phyloP scores from a whole-genome alignment of 805 yeast genomes.

The Nakazawaea peltata region DNA sequence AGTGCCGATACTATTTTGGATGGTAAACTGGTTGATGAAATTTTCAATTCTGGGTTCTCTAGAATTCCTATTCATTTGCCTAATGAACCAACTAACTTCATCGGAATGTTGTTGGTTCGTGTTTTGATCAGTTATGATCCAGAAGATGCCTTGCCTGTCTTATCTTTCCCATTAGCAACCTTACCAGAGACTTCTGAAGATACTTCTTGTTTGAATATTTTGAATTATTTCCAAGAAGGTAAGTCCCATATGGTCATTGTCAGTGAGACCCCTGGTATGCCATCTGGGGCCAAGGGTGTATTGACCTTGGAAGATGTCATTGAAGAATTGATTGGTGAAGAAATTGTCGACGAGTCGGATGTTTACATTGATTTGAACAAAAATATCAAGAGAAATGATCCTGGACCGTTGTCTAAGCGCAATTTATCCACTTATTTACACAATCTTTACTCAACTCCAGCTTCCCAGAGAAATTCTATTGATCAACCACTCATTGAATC shows the following conservation, averaged over 20 bases:
- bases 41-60: constrained; percentile 89
- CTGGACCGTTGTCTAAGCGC: constrained; percentile 68
- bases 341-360: constrained; percentile 93
- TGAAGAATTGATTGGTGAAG: constrained; percentile 96
- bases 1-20: constrained; percentile 76
- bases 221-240: constrained; percentile 96
- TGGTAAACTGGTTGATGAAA: constrained; percentile 78
- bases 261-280: constrained; percentile 74
- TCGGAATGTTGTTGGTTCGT: constrained; percentile 91
- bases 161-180: constrained; percentile 91
- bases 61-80: constrained; percentile 93
- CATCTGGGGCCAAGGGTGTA: constrained; percentile 80
- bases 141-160: constrained; percentile 88
- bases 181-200: constrained; percentile 89
- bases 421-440: constrained; percentile 65
- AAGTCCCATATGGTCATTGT: constrained; percentile 96
- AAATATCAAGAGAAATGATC: constrained; percentile 69
- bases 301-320: constrained; percentile 95
- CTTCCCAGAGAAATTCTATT: constrained; percentile 33
- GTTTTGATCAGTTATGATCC: constrained; percentile 94
- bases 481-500: constrained; percentile 18
- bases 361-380: constrained; percentile 88
- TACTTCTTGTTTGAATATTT: constrained; percentile 87
- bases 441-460: constrained; percentile 35
- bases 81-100: constrained; percentile 79